Percentiles rank a stretch among this genome's conserved stretches.
Conservation (phyloP, 768 basidiomycete genomes). For the Xerocomus spinulosus region DNA sequence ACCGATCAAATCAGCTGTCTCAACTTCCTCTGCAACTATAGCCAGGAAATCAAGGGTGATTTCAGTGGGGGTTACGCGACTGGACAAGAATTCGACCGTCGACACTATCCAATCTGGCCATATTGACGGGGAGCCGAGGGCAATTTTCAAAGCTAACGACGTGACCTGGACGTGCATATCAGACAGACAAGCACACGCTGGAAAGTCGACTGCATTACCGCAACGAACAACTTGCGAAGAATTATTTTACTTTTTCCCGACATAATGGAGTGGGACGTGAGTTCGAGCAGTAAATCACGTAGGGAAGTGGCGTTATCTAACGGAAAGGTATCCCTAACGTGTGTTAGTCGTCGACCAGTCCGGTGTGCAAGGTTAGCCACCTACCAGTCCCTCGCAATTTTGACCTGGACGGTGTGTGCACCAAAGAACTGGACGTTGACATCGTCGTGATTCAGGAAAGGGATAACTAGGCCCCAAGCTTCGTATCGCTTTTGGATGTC, state of each 20-base stretch:
- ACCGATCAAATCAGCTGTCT: constrained; percentile 68
- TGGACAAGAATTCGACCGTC: constrained; percentile 58
- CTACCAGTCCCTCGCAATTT: constrained; percentile 90
- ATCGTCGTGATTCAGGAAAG: constrained; percentile 66
- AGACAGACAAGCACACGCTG: background rate
- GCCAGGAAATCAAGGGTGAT: constrained; percentile 69
- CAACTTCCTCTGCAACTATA: constrained; percentile 82
- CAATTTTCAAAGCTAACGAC: constrained; percentile 67
- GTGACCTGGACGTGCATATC: constrained; percentile 42
- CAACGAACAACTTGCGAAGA: constrained; percentile 82
- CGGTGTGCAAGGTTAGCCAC: constrained; percentile 15
- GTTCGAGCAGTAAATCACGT: constrained; percentile 61
- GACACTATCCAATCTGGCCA: constrained; percentile 78
- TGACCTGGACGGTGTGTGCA: constrained; percentile 90
- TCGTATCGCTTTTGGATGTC: constrained; percentile 72
- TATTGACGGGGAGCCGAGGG: constrained; percentile 49
- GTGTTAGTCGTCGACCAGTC: constrained; percentile 4
- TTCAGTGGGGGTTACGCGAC: constrained; percentile 53
- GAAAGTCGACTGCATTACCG: constrained; percentile 43
- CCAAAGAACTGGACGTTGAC: constrained; percentile 92
- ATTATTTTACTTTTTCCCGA: constrained; percentile 63
- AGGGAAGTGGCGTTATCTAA: constrained; percentile 52
- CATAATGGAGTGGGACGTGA: constrained; percentile 62
- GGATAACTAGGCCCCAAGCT: constrained; percentile 82
- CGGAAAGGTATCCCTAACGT: constrained; percentile 69